Evolutionary conservation across 2,329 filamentous ascomycete species (phyloP).

Genomic region (Aplosporella prunicola): DNA sequence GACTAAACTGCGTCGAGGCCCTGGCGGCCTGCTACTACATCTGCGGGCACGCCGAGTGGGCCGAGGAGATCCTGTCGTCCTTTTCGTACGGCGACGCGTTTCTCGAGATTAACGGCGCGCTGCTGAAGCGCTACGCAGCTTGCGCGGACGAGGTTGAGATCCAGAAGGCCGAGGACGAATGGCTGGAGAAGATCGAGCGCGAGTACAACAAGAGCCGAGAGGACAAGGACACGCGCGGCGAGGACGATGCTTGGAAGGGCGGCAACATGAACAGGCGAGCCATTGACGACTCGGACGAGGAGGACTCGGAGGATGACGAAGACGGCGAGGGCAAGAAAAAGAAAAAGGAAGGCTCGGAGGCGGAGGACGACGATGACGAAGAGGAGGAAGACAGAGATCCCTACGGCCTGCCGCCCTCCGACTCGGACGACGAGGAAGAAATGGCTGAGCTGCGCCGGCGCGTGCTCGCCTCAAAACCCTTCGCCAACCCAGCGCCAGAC

Average conservation of each 20-base stretch:
- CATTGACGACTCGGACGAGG: conserved; percentile 53
- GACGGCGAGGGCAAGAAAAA: conserved; percentile 45
- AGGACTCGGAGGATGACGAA: conserved; percentile 93
- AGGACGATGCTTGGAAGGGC: conserved; percentile 75
- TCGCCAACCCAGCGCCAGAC: conserved; percentile 50
- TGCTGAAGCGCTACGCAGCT: conserved; percentile 76
- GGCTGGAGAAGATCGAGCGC: conserved; percentile 80
- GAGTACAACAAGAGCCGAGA: conserved; percentile 77
- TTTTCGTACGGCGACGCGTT: conserved; percentile 88
- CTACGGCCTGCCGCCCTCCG: conserved; percentile 63
- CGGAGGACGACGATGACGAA: background rate
- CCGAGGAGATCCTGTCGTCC: conserved; percentile 66
- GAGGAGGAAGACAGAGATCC: conserved; percentile 42
- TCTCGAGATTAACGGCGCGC: conserved; percentile 74
- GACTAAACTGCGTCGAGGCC: conserved; percentile 91
- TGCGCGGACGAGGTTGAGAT: conserved; percentile 73
- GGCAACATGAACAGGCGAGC: conserved; percentile 72
- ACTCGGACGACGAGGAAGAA: conserved; percentile 72
- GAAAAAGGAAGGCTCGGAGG: too few species aligned
- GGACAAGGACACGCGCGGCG: conserved; percentile 45
- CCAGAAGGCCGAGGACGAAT: conserved; percentile 75
- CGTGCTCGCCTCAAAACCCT: conserved; percentile 86
- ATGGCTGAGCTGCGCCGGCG: conserved; percentile 89
- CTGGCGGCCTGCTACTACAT: conserved; percentile 88
- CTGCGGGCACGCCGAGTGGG: conserved; percentile 87